Percentiles rank a stretch among this genome's conserved stretches.
These are phyloP conservation scores for Boletus subluridellus DNA, from an alignment of 1,284 basidiomycete genomes.

Conservation along the genomic window DNA sequence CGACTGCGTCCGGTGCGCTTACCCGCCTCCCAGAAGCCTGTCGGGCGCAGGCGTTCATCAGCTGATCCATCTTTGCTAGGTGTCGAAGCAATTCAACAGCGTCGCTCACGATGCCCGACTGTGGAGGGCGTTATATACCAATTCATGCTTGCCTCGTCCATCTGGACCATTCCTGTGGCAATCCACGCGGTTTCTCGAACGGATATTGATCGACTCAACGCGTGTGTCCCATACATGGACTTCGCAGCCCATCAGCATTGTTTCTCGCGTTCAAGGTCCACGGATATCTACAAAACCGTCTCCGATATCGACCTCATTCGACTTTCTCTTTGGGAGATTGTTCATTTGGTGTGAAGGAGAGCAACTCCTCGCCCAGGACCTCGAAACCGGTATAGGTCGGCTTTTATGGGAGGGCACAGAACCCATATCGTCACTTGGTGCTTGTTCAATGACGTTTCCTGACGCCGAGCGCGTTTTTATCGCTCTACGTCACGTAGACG, in stretches of 20 bases:
- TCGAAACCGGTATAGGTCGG: conserved; percentile 24
- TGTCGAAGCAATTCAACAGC: conserved; percentile 20
- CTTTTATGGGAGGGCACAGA: conserved; percentile 16
- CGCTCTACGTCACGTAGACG: conserved; percentile 20
- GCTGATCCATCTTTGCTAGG: conserved; percentile 12
- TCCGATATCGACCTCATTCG: conserved; percentile 15
- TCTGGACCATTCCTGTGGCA: conserved; percentile 26
- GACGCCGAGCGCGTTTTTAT: conserved; percentile 22
- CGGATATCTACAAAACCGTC: conserved; percentile 12
- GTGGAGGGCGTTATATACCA: conserved; percentile 20
- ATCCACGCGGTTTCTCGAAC: conserved; percentile 22
- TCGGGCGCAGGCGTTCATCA: no score
- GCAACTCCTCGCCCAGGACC: conserved; percentile 22
- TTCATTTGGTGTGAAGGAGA: conserved; percentile 25
- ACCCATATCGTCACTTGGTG: conserved; percentile 20
- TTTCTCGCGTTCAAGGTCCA: conserved; percentile 19
- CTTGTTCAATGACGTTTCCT: conserved; percentile 20
- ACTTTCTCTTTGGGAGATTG: conserved; percentile 27
- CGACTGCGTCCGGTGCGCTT: conserved; percentile 18
- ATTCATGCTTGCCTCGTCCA: conserved; percentile 21
- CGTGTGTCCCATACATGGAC: conserved; percentile 25
- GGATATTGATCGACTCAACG: conserved; percentile 16
- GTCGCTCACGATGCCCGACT: conserved; percentile 18
- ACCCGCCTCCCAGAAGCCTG: neutral
- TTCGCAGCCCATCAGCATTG: conserved; percentile 14